These are phyloP conservation scores for Tulasnella calospora DNA, from an alignment of 768 basidiomycete genomes.

Conservation along the genomic window DNA sequence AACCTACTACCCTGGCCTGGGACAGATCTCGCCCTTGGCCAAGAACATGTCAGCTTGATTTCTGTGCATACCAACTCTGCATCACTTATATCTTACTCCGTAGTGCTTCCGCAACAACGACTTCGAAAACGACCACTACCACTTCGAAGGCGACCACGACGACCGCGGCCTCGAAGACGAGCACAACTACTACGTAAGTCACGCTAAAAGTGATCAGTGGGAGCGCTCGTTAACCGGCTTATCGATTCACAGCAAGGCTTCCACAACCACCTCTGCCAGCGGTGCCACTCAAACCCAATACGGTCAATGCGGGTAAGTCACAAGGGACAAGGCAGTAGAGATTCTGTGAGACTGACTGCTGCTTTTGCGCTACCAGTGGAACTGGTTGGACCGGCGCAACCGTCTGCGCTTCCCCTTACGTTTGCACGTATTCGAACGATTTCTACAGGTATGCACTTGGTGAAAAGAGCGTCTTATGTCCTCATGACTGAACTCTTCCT, in stretches of 20 bases:
- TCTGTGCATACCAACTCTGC: not conserved
- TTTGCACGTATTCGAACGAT: constrained; percentile 23
- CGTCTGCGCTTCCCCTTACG: constrained; percentile 24
- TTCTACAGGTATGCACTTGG: constrained; percentile 5
- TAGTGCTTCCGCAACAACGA: not conserved
- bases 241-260: not conserved
- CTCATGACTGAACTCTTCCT: not conserved
- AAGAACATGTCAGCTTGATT: constrained; percentile 16
- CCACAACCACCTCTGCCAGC: not conserved
- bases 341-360: not conserved
- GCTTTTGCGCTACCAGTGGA: not conserved
- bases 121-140: constrained; percentile 8
- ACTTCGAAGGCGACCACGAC: constrained; percentile 3
- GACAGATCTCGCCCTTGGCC: constrained; percentile 4
- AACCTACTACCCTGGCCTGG: constrained; percentile 23
- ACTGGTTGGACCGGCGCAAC: constrained; percentile 24
- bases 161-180: not conserved
- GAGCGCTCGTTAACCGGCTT: not conserved
- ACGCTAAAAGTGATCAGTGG: not conserved
- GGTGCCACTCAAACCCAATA: not conserved
- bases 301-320: constrained; percentile 19
- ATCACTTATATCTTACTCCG: not conserved
- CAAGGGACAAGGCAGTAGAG: not conserved
- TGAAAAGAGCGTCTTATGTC: not conserved
- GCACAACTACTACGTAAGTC: not conserved